Base-by-base conservation (phyloP, 1,284 basidiomycete species). In the Microbotryum violaceum region DNA sequence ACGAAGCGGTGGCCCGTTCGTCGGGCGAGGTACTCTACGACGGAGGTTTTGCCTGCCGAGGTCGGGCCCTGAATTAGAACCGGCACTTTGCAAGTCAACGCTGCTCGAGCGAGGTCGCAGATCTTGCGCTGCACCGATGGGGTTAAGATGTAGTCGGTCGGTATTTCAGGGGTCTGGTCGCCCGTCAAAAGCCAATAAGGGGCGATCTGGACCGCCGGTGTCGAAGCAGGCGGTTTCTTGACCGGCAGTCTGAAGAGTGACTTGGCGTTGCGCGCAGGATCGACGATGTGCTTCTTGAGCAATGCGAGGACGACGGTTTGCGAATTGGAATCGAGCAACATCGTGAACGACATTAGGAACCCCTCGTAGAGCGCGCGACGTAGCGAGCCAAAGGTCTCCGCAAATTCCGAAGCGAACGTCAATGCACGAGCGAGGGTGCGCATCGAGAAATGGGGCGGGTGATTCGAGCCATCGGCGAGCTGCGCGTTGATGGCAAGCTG, bases 61-160 rank as follows among this genome's bases (percentile, higher is more conserved):
- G 96, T 99, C 0, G 96, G 96, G 4, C 96, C 96, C 78, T 98
- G 96, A 66, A 99, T 96, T 21, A 99, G 81, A 10, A 99, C 89
- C 6, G 96, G 96, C 72, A 93, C 97, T 63, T 87, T 83, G 58
- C 89, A 83, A 1, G 91, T 92, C 52, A 90, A 78, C 55, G 97
- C 85, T 65, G 97, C 93, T 33, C 96, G 83, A 2, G 94, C 88
- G 16, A 99, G 82, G 74, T 97, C 90, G 37, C 91, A 81, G 25
- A 99, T 82, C 76, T 99, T 99, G 66, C 82, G 83, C 75, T 96
- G 88, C n/a, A 99, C 96, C 0, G 94, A 98, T 2, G 92, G 86
- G 0, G 96, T 98, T 75, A 96, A 85, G 72, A 99, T 86, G 74
- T 98, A 98, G 61, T 90, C 85, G 37, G 87, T 84, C 31, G 70